phyloP scores from a whole-genome alignment of 352 stramenopile genomes.

The Phytophthora nicotianae region DNA sequence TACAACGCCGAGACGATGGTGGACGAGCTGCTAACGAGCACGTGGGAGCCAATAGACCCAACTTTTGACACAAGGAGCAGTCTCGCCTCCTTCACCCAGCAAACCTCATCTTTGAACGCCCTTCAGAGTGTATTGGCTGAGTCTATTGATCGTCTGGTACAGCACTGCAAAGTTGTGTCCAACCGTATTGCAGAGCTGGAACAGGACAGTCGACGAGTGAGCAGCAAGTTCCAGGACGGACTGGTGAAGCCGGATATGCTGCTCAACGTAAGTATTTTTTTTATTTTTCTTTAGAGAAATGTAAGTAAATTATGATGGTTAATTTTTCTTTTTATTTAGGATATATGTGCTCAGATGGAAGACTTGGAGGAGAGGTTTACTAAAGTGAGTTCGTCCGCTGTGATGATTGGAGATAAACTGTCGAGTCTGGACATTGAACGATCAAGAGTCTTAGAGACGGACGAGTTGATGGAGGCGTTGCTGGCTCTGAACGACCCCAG shows the following conservation, averaged over 20 bases:
- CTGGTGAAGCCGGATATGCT: slow-evolving; percentile 63
- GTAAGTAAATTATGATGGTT: slow-evolving; percentile 2
- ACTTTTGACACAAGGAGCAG: slow-evolving; percentile 13
- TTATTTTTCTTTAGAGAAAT: slow-evolving; percentile 1
- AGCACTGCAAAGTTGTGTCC: slow-evolving; percentile 63
- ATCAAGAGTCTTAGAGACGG: slow-evolving; percentile 70
- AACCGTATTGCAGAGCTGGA: slow-evolving; percentile 64
- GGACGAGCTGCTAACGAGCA: slow-evolving; percentile 72
- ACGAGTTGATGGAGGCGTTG: slow-evolving; percentile 80
- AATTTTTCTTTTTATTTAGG: slow-evolving; percentile 35
- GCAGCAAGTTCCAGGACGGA: slow-evolving; percentile 66
- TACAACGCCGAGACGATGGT: slow-evolving; percentile 82
- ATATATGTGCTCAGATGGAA: slow-evolving; percentile 81
- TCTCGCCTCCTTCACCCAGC: slow-evolving; percentile 50
- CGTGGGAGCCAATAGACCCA: slow-evolving; percentile 42
- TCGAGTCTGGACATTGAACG: slow-evolving; percentile 69
- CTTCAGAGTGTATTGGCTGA: slow-evolving; percentile 61
- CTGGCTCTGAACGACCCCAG: slow-evolving; percentile 71
- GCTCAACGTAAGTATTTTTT: slow-evolving; percentile 44
- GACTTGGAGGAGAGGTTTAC: slow-evolving; percentile 86
- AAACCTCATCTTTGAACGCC: slow-evolving; percentile 69
- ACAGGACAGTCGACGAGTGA: slow-evolving; percentile 63
- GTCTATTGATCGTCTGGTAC: slow-evolving; percentile 62
- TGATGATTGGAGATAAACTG: slow-evolving; percentile 75
- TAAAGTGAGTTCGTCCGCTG: slow-evolving; percentile 84